Evolutionary conservation across 371 early-diverging fungal species (phyloP), one percentile per base, ranked within the genome.

Genomic region (Saksenaea oblongispora): DNA sequence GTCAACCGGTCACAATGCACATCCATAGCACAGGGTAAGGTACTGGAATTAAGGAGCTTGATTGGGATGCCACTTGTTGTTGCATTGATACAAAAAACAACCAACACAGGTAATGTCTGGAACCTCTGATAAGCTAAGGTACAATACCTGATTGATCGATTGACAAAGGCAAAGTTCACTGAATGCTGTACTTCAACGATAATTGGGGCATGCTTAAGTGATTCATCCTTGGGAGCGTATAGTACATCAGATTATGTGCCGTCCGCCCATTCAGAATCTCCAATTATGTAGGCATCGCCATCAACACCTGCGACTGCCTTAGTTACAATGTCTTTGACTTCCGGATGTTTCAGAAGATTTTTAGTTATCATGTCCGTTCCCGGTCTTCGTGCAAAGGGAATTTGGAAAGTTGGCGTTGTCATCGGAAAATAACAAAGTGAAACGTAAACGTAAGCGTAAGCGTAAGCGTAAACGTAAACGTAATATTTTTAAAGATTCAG

Each of bases 231-330:
- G 28, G 54, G 54, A 61, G 35, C 54, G 44, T 62, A 62, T 62
- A 62, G 36, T 44, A 42, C 41, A 62, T 56, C 55, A 42, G 62
- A 62, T 54, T 56, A 56, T 62, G 62, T 28, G 56, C 42, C 56
- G 62, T 55, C 62, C 44, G 55, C 62, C 56, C 42, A 42, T 54
- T 62, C 62, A 56, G 56, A 62, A 62, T 62, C 55, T 56, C 56
- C 44, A 59, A 59, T 59, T 59, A 59, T 59, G 39, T 61, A 54
- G 55, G 61, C 61, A 61, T 61, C 54, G 37, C 61, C 61, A 54
- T 61, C 61, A 54, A 61, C 61, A 61, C 60, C 60, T 59, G 60
- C 51, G 60, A 59, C 51, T 51, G 60, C 60, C 60, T 59, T 59
- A 27, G 59, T 59, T 47, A 59, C 60, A 59, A 59, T 59, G 51